Evolutionary conservation across 805 yeast genomes (phyloP), one percentile per base, ranked within the genome.

Genomic region (Schwanniomyces vanrijiae): DNA sequence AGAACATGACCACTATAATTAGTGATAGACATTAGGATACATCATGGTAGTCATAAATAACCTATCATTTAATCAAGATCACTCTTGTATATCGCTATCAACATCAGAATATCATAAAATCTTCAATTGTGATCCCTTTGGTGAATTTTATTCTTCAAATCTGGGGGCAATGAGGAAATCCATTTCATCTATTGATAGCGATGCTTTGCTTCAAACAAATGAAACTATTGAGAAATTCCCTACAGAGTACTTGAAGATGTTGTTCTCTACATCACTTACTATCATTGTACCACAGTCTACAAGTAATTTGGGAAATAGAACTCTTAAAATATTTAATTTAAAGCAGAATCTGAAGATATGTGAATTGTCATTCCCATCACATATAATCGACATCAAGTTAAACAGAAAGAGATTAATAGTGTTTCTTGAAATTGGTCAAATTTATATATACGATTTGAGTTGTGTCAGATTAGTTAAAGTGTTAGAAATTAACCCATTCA

Each of bases 381-480:
- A 83, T 6, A 84, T 92, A 2, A 69, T 86, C 22, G 81, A 81
- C 43, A 85, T 92, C 28, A 82, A 81, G 55, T 77, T 92, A 68
- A 94, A 92, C 65, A 77, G 97, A 37, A 86, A 87, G 55, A 71
- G 97, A 39, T 75, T 92, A 53, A 77, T 89, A 26, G 94, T 91
- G 14, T 81, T 88, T 5, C 71, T 92, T 44, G 69, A 71, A 48
- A 75, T 81, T 42, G 92, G 89, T 50, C 96, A 91, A 65, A 81
- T 94, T 8, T 88, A 83, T 62, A 81, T 92, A 40, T 94, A 92
- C 69, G 97, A 92, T 64, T 85, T 92, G 51, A 82, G 94, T 47
- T 88, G 95, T 63, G 90, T 92, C 84, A 83, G 88, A 58, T 77
- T 91, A 21, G 63, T 92, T 37, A 71, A 71, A 49, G 65, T 71